phyloP scores from a whole-genome alignment of 2,329 filamentous ascomycete species.

The Botrytis byssoidea region DNA sequence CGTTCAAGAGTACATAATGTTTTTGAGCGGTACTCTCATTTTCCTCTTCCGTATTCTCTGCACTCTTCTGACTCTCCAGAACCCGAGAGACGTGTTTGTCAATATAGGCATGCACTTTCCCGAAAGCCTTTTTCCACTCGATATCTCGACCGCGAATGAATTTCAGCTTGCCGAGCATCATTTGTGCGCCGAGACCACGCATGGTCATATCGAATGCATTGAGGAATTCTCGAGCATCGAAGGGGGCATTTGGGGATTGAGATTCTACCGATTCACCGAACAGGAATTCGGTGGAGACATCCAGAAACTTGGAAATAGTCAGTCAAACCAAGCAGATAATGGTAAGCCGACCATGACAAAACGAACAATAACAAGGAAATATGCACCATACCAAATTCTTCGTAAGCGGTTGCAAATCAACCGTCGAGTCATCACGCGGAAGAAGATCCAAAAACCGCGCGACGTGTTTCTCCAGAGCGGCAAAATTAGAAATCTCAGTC shows the following conservation, averaged over 20 bases:
- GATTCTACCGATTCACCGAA: not conserved
- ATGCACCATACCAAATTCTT: not conserved
- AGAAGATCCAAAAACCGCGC: not conserved
- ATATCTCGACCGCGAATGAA: not conserved
- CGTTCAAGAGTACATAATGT: constrained; percentile 10
- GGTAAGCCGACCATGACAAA: not conserved
- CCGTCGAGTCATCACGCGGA: not conserved
- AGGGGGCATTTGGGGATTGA: not conserved
- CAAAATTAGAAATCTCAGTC: constrained; percentile 6
- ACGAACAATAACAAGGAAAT: not conserved
- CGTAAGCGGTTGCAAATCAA: constrained; percentile 3
- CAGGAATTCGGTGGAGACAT: not conserved
- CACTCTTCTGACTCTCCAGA: not conserved
- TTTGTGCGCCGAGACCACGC: not conserved
- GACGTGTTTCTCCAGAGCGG: not conserved
- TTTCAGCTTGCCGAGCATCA: not conserved
- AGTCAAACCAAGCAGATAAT: not conserved
- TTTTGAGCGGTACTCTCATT: not conserved
- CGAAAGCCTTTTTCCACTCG: not conserved
- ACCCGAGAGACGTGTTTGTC: not conserved
- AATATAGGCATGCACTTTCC: not conserved
- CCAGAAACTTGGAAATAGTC: not conserved
- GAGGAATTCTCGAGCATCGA: not conserved
- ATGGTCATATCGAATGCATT: not conserved
- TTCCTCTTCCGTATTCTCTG: not conserved